A percentile compares a stretch with the other conserved stretches of the same genome.
These are phyloP conservation scores for Proteromonas lacertae DNA, from an alignment of 352 stramenopile species.

Conservation along the genomic window DNA sequence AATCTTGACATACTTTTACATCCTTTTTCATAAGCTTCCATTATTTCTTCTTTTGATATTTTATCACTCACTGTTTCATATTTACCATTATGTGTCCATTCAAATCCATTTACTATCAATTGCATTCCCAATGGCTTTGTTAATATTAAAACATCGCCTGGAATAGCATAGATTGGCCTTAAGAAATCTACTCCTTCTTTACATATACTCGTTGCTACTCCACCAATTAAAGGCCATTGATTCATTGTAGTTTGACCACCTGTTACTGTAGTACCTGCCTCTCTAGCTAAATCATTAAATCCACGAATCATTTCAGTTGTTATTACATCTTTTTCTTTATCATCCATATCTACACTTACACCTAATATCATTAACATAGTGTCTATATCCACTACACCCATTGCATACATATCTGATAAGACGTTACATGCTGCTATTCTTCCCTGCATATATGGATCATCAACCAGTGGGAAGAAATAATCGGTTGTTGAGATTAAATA, in stretches of 20 bases:
- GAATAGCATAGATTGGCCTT: background rate
- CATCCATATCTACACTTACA: too few relatives aligned
- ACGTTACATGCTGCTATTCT: slow-evolving; percentile 20
- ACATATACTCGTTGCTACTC: slow-evolving; percentile 1
- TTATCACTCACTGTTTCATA: too few relatives aligned
- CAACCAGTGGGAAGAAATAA: slow-evolving; percentile 5
- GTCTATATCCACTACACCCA: background rate
- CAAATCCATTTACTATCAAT: too few relatives aligned
- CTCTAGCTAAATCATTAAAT: background rate
- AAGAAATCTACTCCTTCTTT: background rate
- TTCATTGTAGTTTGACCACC: slow-evolving; percentile 1
- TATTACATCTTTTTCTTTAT: background rate
- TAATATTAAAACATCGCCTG: background rate
- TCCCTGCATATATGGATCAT: slow-evolving; percentile 3
- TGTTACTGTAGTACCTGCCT: background rate
- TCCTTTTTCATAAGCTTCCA: too few relatives aligned
- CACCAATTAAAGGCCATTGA: background rate
- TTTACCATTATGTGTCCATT: background rate
- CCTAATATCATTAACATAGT: background rate
- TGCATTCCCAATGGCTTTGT: background rate
- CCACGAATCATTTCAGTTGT: background rate
- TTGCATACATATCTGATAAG: slow-evolving; percentile 2
- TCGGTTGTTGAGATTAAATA: slow-evolving; percentile 17
- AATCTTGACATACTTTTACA: too few relatives aligned
- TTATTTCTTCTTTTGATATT: too few relatives aligned